Conservation (phyloP, 371 early-diverging fungal genomes). For the Apophysomyces variabilis region DNA sequence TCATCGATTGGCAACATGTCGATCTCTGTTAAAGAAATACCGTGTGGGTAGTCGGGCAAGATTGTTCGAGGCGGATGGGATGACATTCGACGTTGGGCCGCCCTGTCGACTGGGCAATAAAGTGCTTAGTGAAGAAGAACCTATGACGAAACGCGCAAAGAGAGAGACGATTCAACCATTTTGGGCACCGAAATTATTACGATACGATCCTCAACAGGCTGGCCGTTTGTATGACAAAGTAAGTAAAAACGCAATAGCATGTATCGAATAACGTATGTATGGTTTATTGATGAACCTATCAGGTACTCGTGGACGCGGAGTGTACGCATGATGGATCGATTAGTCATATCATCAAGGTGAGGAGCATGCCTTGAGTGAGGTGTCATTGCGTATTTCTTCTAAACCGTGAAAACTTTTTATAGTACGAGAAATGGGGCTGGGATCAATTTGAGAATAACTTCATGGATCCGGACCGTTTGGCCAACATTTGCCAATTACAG, state of each 20-base stretch:
- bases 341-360: slow-evolving; percentile 77
- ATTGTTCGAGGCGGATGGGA: slow-evolving; percentile 82
- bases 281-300: not conserved
- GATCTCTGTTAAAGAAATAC: slow-evolving; percentile 70
- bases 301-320: slow-evolving; percentile 92
- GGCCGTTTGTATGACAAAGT: slow-evolving; percentile 79
- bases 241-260: not conserved
- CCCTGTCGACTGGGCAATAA: slow-evolving; percentile 53
- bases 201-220: slow-evolving; percentile 58
- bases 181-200: slow-evolving; percentile 75
- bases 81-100: slow-evolving; percentile 74
- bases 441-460: slow-evolving; percentile 72
- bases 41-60: slow-evolving; percentile 60
- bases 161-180: slow-evolving; percentile 59
- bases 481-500: slow-evolving; percentile 48
- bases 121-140: slow-evolving; percentile 15
- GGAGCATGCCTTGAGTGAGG: too few relatives aligned
- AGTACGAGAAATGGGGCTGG: slow-evolving; percentile 77
- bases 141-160: slow-evolving; percentile 20
- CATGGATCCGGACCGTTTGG: slow-evolving; percentile 62
- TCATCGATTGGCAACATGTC: slow-evolving; percentile 76
- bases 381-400: too few relatives aligned
- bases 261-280: not conserved
- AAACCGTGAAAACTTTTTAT: not conserved
- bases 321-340: slow-evolving; percentile 98